Base-by-base conservation (phyloP, 2,329 filamentous ascomycete species). In the Verticillium zaregamsianum region DNA sequence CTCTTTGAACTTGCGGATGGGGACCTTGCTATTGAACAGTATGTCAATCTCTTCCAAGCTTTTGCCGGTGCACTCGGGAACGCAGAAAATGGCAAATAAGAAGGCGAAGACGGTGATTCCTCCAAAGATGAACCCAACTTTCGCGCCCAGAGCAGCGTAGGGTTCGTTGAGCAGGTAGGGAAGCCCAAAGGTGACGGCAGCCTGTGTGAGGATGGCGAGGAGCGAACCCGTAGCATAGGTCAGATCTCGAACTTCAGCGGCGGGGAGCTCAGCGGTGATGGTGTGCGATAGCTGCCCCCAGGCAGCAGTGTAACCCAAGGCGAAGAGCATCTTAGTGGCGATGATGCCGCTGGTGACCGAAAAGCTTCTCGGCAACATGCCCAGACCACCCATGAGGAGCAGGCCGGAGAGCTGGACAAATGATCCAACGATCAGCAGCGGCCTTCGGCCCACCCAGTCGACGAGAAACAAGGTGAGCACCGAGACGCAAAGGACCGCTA, bases 41-140 rank as follows among this genome's bases (percentile, higher is more conserved):
- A 65, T 64, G 25, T 93, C 90, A 61, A 93, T 89, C 72, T 93
- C 90, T 75, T 93, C 91, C 2, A 94, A 80, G 0, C 86, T 88
- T 3, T 89, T 83, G 61, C 88, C 90, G 69, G 90, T 87, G 58
- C 72, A 75, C 63, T 79, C 78, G 3, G 77, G 77, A 8, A 79
- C 68, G 60, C 72, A 69, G 31, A 72, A 66, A 56, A 64, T 71
- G 2, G 64, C 64, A 39, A 72, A 71, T 2, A 72, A 49, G 6
- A 68, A 37, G 1, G 66, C 63, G 31, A 63, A 28, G 31, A 70
- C 60, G 8, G 70, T 66, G 33, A 71, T 64, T 23, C 66, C 60
- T 3, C 72, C 74, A 54, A 72, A 76, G 58, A 76, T 72, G 59
- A 76, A 76, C 14, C 73, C 74, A 3, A 76, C 70, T 59, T 75